These are phyloP conservation scores for Alternaria sp. DNA, from an alignment of 2,329 filamentous ascomycete genomes.

Conservation along the genomic window DNA sequence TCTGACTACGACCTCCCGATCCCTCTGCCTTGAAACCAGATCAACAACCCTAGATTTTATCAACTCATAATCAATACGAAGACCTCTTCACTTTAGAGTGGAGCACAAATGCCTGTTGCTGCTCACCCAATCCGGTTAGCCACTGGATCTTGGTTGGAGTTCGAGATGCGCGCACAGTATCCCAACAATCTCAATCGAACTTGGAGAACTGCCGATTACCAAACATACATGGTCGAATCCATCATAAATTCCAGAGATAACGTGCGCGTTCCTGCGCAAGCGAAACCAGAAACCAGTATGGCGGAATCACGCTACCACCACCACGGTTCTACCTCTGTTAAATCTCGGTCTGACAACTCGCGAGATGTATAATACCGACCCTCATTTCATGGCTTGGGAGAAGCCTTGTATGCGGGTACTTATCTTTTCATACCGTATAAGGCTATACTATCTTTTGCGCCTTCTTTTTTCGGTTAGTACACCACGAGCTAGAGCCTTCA, in stretches of 20 bases:
- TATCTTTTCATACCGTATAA: neutral
- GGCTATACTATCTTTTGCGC: neutral
- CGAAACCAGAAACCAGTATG: slow-evolving; percentile 3
- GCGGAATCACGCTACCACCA: neutral
- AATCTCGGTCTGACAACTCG: neutral
- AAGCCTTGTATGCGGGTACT: neutral
- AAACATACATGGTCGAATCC: neutral
- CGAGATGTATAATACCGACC: neutral
- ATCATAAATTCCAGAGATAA: neutral
- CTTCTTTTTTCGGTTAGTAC: slow-evolving; percentile 11
- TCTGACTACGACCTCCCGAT: neutral
- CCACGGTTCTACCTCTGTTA: neutral
- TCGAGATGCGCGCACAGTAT: neutral
- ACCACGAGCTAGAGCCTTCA: slow-evolving; percentile 3
- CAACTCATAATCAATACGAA: neutral
- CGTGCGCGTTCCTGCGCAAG: neutral
- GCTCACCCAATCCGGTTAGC: neutral
- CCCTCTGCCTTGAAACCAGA: neutral
- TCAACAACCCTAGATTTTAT: neutral
- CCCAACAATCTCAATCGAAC: neutral
- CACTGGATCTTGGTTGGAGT: neutral
- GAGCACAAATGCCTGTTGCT: neutral
- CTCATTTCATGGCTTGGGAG: neutral
- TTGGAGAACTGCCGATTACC: neutral
- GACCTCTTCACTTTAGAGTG: neutral